These are phyloP conservation scores for Melastoma malabathricum DNA, from an alignment of 345 rosid genomes.

Conservation along the genomic window DNA sequence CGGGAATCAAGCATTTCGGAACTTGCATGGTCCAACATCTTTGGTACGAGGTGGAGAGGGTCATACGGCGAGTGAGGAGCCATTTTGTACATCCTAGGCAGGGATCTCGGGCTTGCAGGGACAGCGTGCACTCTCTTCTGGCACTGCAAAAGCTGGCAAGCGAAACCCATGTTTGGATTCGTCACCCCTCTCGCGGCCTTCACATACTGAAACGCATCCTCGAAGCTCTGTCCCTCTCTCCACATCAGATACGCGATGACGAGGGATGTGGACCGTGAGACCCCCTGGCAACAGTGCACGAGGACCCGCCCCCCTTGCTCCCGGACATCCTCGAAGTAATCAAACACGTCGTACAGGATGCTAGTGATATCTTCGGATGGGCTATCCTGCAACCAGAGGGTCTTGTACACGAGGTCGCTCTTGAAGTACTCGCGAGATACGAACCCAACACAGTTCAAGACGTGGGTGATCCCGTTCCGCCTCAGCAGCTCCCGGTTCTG, in stretches of 20 bases:
- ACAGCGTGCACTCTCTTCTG: slow-evolving; percentile 63
- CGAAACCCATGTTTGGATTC: slow-evolving; percentile 65
- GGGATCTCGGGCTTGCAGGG: slow-evolving; percentile 43
- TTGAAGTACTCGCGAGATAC: slow-evolving; percentile 68
- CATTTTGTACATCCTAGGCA: slow-evolving; percentile 50
- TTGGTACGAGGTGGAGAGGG: slow-evolving; percentile 67
- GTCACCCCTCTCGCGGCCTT: slow-evolving; percentile 66
- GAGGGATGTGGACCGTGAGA: slow-evolving; percentile 51
- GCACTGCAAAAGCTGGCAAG: slow-evolving; percentile 65
- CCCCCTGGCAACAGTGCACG: slow-evolving; percentile 68
- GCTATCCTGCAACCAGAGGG: slow-evolving; percentile 61
- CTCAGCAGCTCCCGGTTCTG: slow-evolving; percentile 45
- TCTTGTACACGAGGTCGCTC: slow-evolving; percentile 58
- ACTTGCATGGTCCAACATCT: slow-evolving; percentile 33
- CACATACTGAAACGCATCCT: slow-evolving; percentile 57
- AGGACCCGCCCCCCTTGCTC: slow-evolving; percentile 57
- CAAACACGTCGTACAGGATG: slow-evolving; percentile 60
- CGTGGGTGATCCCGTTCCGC: slow-evolving; percentile 60
- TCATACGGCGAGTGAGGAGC: slow-evolving; percentile 72
- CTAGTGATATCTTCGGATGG: slow-evolving; percentile 67
- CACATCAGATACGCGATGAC: slow-evolving; percentile 74
- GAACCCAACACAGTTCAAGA: slow-evolving; percentile 61
- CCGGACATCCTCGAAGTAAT: slow-evolving; percentile 66
- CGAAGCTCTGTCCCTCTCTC: slow-evolving; percentile 66
- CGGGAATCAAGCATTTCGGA: slow-evolving; percentile 45